Evolutionary conservation across 2,329 filamentous ascomycete species (phyloP).

Genomic region (Phaeosphaeriaceae sp.): DNA sequence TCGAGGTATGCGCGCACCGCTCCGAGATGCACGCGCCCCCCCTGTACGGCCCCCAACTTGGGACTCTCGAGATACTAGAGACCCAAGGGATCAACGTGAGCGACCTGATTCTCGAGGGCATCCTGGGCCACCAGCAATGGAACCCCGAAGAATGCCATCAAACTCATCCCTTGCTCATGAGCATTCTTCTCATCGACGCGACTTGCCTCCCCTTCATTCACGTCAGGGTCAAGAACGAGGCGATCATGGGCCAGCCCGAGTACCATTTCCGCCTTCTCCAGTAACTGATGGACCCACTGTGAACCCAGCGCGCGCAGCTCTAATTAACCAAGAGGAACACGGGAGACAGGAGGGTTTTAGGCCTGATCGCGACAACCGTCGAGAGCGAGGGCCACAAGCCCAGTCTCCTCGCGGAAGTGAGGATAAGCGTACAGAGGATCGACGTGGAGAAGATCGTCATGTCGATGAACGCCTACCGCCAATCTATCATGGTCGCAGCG

Average conservation of each 20-base stretch:
- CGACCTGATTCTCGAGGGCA: slow-evolving; percentile 40
- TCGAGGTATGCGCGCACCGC: slow-evolving; percentile 40
- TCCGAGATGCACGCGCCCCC: slow-evolving; percentile 39
- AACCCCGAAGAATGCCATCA: slow-evolving; percentile 31
- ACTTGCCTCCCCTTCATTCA: slow-evolving; percentile 23
- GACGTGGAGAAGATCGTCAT: slow-evolving; percentile 31
- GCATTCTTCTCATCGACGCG: slow-evolving; percentile 34
- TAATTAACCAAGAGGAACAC: slow-evolving; percentile 47
- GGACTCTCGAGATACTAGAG: slow-evolving; percentile 37
- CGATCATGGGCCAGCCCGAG: slow-evolving; percentile 25
- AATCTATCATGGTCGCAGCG: slow-evolving; percentile 33
- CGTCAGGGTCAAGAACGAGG: slow-evolving; percentile 32
- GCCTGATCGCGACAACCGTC: slow-evolving; percentile 37
- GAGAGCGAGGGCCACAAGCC: slow-evolving; percentile 37
- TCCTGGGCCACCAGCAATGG: slow-evolving; percentile 20
- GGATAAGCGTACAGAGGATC: slow-evolving; percentile 33
- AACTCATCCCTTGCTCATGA: slow-evolving; percentile 30
- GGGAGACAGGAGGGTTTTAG: slow-evolving; percentile 34
- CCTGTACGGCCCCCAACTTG: slow-evolving; percentile 31
- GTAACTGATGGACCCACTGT: slow-evolving; percentile 36
- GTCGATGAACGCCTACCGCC: slow-evolving; percentile 30
- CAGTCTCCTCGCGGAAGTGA: slow-evolving; percentile 38
- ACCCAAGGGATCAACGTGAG: slow-evolving; percentile 36
- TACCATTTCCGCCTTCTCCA: slow-evolving; percentile 14
- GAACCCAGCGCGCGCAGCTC: slow-evolving; percentile 53